Conservation (phyloP, 2,329 filamentous ascomycete genomes). For the Cladosporium sp. region DNA sequence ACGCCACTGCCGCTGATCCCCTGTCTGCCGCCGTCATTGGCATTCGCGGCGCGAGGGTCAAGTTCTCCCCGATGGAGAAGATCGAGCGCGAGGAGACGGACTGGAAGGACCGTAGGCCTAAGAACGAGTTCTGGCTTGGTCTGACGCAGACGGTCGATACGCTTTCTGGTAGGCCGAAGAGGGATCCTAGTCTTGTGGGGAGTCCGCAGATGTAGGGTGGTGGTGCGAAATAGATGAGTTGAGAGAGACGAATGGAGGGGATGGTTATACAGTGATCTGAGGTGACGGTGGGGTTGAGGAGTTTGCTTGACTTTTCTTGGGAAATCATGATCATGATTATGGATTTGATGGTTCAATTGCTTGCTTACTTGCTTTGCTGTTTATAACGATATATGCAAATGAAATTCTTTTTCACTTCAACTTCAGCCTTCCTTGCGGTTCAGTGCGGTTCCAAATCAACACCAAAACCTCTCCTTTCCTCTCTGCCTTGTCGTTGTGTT, state of each 20-base stretch:
- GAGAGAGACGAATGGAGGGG: not conserved
- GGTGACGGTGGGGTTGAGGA: not conserved
- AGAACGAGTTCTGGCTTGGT: constrained; percentile 77
- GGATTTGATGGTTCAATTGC: no score
- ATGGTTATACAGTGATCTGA: not conserved
- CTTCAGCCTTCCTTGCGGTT: no score
- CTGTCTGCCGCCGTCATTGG: constrained; percentile 80
- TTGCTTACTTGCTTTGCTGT: no score
- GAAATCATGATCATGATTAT: not conserved
- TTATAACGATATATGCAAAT: no score
- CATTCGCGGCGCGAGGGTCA: constrained; percentile 82
- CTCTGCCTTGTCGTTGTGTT: no score
- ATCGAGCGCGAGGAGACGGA: constrained; percentile 85
- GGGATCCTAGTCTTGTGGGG: not conserved
- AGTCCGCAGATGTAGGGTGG: not conserved
- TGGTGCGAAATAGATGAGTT: not conserved
- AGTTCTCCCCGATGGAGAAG: constrained; percentile 77
- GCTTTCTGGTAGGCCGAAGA: constrained; percentile 62
- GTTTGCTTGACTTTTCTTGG: not conserved
- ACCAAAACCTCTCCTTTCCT: no score
- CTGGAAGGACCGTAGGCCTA: constrained; percentile 85
- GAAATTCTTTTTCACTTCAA: not conserved
- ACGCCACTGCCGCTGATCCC: constrained; percentile 69
- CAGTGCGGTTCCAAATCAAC: no score
- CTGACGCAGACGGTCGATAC: constrained; percentile 81